Percentiles rank a stretch among this genome's conserved stretches.
phyloP scores from a whole-genome alignment of 176 grass and related monocot genomes.

The Secale cereale region DNA sequence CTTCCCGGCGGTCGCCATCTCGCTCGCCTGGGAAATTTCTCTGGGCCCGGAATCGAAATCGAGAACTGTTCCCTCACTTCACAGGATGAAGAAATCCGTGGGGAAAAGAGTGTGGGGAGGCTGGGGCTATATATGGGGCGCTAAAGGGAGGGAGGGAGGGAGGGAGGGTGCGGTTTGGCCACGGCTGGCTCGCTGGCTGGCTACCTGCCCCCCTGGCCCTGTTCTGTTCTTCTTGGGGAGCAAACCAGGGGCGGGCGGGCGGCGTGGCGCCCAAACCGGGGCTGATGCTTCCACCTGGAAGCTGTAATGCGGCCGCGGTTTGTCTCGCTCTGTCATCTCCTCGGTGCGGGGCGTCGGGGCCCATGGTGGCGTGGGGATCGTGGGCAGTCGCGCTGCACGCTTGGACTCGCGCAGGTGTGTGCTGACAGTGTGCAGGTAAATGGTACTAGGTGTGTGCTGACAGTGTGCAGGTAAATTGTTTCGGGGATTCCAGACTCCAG shows the following conservation, averaged over 20 bases:
- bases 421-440: not conserved
- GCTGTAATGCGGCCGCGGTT: conserved; percentile 24
- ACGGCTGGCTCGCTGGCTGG: not conserved
- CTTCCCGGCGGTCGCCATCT: conserved; percentile 63
- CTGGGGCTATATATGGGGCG: conserved; percentile 19
- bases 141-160: not conserved
- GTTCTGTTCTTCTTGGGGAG: not conserved
- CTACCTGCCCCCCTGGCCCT: too few species aligned
- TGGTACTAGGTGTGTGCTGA: not conserved
- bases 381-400: too few species aligned
- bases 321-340: not conserved
- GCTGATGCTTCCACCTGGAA: conserved; percentile 27
- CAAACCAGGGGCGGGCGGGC: conserved; percentile 33
- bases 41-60: not conserved
- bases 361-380: not conserved
- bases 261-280: conserved; percentile 26
- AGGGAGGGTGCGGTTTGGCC: conserved; percentile 15
- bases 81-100: not conserved
- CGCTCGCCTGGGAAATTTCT: not conserved
- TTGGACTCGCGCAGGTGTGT: not conserved
- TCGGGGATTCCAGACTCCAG: not conserved
- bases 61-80: not conserved
- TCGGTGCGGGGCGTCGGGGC: not conserved
- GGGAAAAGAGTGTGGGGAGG: not conserved
- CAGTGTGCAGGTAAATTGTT: not conserved